Base-by-base conservation (phyloP, 441 rosid species). In the Macaranga tanarius region DNA sequence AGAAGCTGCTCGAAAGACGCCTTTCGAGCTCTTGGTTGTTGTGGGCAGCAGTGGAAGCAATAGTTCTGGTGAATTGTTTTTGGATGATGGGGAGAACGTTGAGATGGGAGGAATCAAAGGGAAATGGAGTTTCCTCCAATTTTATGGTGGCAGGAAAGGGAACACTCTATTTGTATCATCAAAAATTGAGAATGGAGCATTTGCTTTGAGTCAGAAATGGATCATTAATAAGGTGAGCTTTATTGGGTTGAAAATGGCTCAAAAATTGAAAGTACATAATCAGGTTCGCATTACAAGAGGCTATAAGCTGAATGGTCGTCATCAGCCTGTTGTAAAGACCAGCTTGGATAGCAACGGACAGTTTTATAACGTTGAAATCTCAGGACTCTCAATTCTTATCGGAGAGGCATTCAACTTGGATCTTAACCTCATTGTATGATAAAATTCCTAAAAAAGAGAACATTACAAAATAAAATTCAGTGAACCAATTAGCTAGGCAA, bases 41-140 rank as follows among this genome's bases (percentile, higher is more conserved):
- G 82, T 83, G 4, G 86, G 86, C 73, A 38, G 19, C 25, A 58
- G 1, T 2, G 84, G 81, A 58, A 81, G 81, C 45, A 83, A 81
- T 45, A 75, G 56, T 52, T 17, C 68, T 0, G 97, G 96, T 6
- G 77, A 89, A 76, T 72, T 86, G n/a, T 92, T 89, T 81, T 71
- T 89, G 58, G 97, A 92, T 16, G 92, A 88, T 0, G 96, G 93
- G 2, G 93, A 85, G 75, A 83, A 76, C 0, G 20, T 81, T 44
- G 73, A 72, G 64, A 86, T 92, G 92, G 95, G 93, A 45, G 75
- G 63, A 16, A 72, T 42, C 16, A 90, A 77, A 26, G 81, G 84
- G 20, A 77, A 74, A 2, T 89, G 92, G 96, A 86, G 84, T 51
- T 74, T 84, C 0, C 86, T 89, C 61, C 77, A 56, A 65, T 89